Evolutionary conservation across 1,284 basidiomycete genomes (phyloP), one percentile per base, ranked within the genome.

Genomic region (Trichosporon ovoides): DNA sequence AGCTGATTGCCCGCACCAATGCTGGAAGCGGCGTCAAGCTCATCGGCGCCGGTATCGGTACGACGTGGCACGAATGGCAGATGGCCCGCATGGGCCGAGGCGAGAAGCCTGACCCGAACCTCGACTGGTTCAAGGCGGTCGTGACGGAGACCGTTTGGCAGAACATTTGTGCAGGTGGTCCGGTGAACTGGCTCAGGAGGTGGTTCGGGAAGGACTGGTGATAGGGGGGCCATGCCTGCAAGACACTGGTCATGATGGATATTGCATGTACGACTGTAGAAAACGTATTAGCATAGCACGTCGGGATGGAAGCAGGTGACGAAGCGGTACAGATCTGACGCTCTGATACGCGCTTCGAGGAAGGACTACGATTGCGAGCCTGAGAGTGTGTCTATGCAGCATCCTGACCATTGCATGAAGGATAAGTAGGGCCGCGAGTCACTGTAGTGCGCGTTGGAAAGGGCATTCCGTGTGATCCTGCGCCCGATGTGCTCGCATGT

Each of bases 51-150:
- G 67, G 69, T 2, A 62, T 76, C 1, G 68, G 66, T 10, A 75
- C 73, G 2, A 60, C 71, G 18, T 76, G 74, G 74, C 73, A 75
- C 56, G 72, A 74, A 63, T 75, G 73, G 74, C 74, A 76, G 61
- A 59, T 75, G 55, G 65, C 62, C 13, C 58, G 72, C 10, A 62
- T 76, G 2, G 72, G 68, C 19, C 56, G 72, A 28, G 72, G 74
- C 1, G 54, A 68, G 18, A 63, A 74, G 38, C 67, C 73, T 5
- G 70, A 74, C 52, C 33, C 59, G 14, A 14, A 52, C 20, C 68
- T 76, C 61, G 57, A 64, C 35, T 76, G 73, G 71, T 57, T 60
- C 37, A 60, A 61, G 1, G 62, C 61, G 7, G 46, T 68, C n/a
- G 31, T 68, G 14, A 34, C 55, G 3, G 69, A 73, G 35, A 62